Base-by-base conservation (phyloP, 176 grass and related monocot genomes). In the Triticum dicoccoides region DNA sequence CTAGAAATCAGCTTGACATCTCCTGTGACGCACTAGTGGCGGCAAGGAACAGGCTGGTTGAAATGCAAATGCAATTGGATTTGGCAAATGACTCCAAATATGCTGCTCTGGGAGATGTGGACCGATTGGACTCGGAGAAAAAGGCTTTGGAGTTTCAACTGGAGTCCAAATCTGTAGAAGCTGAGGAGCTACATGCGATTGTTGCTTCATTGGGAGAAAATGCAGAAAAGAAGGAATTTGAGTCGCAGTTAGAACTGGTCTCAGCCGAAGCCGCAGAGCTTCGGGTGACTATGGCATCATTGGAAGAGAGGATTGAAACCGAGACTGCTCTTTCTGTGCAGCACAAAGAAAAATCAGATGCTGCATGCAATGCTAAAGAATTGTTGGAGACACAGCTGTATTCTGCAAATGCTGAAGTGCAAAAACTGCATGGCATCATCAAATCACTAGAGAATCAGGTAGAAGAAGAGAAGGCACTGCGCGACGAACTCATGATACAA, bases 151-250 rank as follows among this genome's bases (percentile, higher is more conserved):
- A 90, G 69, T 87, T 83, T 81, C 82, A 92, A 79, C 79, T 94
- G 67, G 90, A 91, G 80, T 91, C 80, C 29, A 91, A 91, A 71
- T 85, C 82, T 77, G 49, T 81, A 73, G 80, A 94, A 88, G 78
- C 89, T 73, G 80, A 74, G 76, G 91, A 91, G 25, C 74, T 94
- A 85, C 83, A 86, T 89, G 78, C 73, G 18, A 63, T 77, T 75
- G 77, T 99, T 78, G 70, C 77, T 73, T 90, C 92, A 34, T 88
- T 99, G 84, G 94, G 94, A 82, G 83, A 93, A 91, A 91, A 91
- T 80, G 33, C 87, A 24, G 83, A 86, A 66, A 86, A 52, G 66
- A 93, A 94, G 49, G 89, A 97, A 83, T 80, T 92, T 67, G 89
- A 94, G 69, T 87, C 88, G 3, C 89, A 88, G 37, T 80, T 94